A percentile compares a stretch with the other conserved stretches of the same genome.
phyloP scores from a whole-genome alignment of 2,329 filamentous ascomycete species.

The Boeremia exigua region DNA sequence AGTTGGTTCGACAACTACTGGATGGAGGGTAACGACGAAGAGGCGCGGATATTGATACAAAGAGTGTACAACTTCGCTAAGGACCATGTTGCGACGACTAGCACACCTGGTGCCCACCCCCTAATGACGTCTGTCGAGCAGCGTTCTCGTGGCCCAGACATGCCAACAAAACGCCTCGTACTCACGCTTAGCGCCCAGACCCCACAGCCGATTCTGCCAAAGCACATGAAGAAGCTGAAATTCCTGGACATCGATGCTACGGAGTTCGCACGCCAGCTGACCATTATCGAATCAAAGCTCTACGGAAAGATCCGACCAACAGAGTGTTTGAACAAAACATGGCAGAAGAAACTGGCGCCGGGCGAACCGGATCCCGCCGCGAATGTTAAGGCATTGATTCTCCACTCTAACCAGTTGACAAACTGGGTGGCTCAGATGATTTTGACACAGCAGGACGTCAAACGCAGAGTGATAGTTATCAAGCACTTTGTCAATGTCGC shows the following conservation, averaged over 20 bases:
- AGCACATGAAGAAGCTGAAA: slow-evolving; percentile 99
- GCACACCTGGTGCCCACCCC: slow-evolving; percentile 85
- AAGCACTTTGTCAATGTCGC: slow-evolving; percentile 98
- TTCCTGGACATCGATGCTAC: slow-evolving; percentile 95
- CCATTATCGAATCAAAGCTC: slow-evolving; percentile 91
- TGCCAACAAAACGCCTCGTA: slow-evolving; percentile 82
- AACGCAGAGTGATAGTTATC: slow-evolving; percentile 95
- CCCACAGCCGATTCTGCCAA: slow-evolving; percentile 88
- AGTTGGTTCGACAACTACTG: slow-evolving; percentile 98
- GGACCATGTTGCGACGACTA: slow-evolving; percentile 89
- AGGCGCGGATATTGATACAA: slow-evolving; percentile 82
- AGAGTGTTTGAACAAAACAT: slow-evolving; percentile 97
- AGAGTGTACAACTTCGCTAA: slow-evolving; percentile 90
- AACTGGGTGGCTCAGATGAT: slow-evolving; percentile 99
- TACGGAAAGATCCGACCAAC: slow-evolving; percentile 96
- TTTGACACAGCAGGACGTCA: slow-evolving; percentile 89
- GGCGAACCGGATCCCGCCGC: slow-evolving; percentile 84
- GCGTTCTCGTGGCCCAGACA: slow-evolving; percentile 85
- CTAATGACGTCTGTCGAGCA: slow-evolving; percentile 89
- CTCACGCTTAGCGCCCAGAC: slow-evolving; percentile 83
- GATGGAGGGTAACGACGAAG: slow-evolving; percentile 93
- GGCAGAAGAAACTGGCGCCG: slow-evolving; percentile 91
- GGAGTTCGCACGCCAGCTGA: slow-evolving; percentile 96
- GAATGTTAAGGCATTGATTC: slow-evolving; percentile 94
- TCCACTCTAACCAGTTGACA: slow-evolving; percentile 98